These are phyloP conservation scores for Reticulascus tulasneorum DNA, from an alignment of 2,329 filamentous ascomycete genomes.

Conservation along the genomic window DNA sequence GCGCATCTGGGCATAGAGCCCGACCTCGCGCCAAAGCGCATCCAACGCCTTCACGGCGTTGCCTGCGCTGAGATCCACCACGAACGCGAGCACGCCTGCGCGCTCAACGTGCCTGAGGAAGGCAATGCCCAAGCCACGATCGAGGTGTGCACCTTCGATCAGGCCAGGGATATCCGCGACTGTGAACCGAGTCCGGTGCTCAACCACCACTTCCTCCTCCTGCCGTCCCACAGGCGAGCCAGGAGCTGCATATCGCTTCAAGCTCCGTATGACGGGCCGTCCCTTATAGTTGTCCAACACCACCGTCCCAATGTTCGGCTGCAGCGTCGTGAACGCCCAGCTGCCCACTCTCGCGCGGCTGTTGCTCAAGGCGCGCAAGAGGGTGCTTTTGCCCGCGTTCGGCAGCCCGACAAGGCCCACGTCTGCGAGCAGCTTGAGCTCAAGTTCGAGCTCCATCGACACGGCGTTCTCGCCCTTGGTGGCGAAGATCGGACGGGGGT, in stretches of 20 bases:
- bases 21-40: slow-evolving; percentile 85
- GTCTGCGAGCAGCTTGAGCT: slow-evolving; percentile 92
- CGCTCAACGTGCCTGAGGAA: slow-evolving; percentile 94
- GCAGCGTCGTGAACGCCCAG: slow-evolving; percentile 95
- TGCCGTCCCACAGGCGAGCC: slow-evolving; percentile 30
- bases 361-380: slow-evolving; percentile 82
- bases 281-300: slow-evolving; percentile 85
- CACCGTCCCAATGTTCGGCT: slow-evolving; percentile 93
- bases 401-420: slow-evolving; percentile 91
- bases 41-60: slow-evolving; percentile 77
- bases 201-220: slow-evolving; percentile 43
- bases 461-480: slow-evolving; percentile 80
- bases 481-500: slow-evolving; percentile 77
- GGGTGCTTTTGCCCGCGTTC: slow-evolving; percentile 93
- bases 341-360: slow-evolving; percentile 84
- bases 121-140: slow-evolving; percentile 83
- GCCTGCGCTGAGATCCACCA: slow-evolving; percentile 77
- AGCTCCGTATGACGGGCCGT: slow-evolving; percentile 52
- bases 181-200: slow-evolving; percentile 73
- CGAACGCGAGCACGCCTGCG: slow-evolving; percentile 88
- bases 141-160: slow-evolving; percentile 87
- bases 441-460: slow-evolving; percentile 75
- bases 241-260: slow-evolving; percentile 20
- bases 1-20: slow-evolving; percentile 75
- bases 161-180: slow-evolving; percentile 95